These are phyloP conservation scores for Fusarium sp. DNA, from an alignment of 2,329 filamentous ascomycete genomes.

Conservation along the genomic window DNA sequence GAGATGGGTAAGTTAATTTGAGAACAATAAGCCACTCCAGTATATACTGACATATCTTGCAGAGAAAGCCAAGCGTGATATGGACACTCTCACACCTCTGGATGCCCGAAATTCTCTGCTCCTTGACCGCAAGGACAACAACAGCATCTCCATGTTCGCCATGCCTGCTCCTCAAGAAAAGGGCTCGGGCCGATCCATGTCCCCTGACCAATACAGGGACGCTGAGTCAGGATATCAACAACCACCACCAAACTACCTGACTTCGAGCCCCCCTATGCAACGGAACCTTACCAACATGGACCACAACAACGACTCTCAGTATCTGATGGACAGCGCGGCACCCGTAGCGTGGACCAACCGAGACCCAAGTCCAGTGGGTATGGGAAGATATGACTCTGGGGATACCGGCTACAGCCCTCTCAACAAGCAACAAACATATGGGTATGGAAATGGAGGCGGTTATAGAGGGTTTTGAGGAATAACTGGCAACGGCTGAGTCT, in stretches of 20 bases:
- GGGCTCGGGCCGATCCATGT: slow-evolving; percentile 43
- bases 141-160: slow-evolving; percentile 54
- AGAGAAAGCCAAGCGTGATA: slow-evolving; percentile 80
- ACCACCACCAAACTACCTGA: slow-evolving; percentile 31
- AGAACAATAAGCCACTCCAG: neutral
- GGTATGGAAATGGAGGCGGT: slow-evolving; percentile 36
- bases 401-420: slow-evolving; percentile 32
- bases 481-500: slow-evolving; percentile 9
- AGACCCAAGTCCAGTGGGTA: slow-evolving; percentile 21
- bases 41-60: slow-evolving; percentile 41
- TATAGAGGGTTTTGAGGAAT: slow-evolving; percentile 38
- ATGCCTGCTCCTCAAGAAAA: slow-evolving; percentile 52
- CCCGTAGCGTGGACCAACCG: slow-evolving; percentile 48
- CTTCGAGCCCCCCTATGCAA: slow-evolving; percentile 42
- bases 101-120: slow-evolving; percentile 88
- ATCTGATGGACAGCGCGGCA: slow-evolving; percentile 51
- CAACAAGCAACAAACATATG: slow-evolving; percentile 33
- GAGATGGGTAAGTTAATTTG: slow-evolving; percentile 75
- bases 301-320: slow-evolving; percentile 48
- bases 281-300: slow-evolving; percentile 51
- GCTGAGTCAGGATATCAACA: slow-evolving; percentile 34
- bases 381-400: slow-evolving; percentile 29
- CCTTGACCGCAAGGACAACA: slow-evolving; percentile 61
- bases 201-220: slow-evolving; percentile 46
- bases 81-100: slow-evolving; percentile 84